phyloP scores from a whole-genome alignment of 805 yeast genomes.

The Saccharomyces cerevisiae region DNA sequence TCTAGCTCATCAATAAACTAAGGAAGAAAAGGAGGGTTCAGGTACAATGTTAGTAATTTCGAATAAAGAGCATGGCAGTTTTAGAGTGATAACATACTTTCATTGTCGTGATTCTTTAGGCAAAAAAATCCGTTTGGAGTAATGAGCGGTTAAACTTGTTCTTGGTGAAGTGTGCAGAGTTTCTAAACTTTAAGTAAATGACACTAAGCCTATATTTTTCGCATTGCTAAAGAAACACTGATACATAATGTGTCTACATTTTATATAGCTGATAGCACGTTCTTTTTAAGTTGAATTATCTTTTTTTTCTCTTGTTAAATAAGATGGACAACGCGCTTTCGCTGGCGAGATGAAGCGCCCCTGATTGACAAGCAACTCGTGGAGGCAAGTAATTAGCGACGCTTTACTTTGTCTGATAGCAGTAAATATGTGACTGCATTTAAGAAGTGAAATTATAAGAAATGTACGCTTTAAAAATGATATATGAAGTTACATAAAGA shows the following conservation, averaged over 20 bases:
- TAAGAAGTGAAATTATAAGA: background rate
- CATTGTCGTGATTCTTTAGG: background rate
- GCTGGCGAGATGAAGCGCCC: background rate
- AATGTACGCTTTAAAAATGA: background rate
- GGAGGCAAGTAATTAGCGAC: background rate
- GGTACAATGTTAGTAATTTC: background rate
- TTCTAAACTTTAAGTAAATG: background rate
- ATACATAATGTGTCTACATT: background rate
- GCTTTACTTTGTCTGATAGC: background rate
- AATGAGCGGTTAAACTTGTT: background rate
- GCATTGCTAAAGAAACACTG: background rate
- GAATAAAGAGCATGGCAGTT: background rate
- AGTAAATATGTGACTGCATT: background rate
- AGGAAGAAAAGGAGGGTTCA: background rate
- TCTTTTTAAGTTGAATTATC: background rate
- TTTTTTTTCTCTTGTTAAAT: background rate
- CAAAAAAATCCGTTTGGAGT: background rate
- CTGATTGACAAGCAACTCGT: background rate
- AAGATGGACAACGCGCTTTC: background rate
- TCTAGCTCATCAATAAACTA: conserved; percentile 90
- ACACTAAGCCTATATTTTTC: background rate
- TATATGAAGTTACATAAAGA: background rate
- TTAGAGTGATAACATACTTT: background rate
- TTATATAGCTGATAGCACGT: background rate
- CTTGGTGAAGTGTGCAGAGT: background rate